These are phyloP conservation scores for Trametes cingulata DNA, from an alignment of 768 basidiomycete genomes.

Conservation along the genomic window DNA sequence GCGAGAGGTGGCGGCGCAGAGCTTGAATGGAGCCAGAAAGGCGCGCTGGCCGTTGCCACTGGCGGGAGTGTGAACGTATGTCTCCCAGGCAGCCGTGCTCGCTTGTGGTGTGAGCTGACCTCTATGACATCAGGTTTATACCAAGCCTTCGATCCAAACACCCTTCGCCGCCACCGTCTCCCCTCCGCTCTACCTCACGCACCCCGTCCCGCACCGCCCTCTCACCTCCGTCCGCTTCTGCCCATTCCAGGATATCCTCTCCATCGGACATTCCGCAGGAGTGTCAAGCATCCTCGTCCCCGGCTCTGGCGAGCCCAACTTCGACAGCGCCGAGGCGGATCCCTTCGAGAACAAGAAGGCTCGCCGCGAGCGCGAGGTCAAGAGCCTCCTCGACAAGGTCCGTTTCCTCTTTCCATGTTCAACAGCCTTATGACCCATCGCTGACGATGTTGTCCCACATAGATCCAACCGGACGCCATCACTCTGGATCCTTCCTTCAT, in stretches of 20 bases:
- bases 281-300: conserved; percentile 88
- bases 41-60: conserved; percentile 76
- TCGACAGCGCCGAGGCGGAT: conserved; percentile 91
- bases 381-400: conserved; percentile 83
- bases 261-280: conserved; percentile 75
- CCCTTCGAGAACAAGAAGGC: conserved; percentile 86
- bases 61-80: conserved; percentile 84
- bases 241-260: conserved; percentile 86
- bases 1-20: conserved; percentile 68
- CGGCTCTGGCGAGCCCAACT: conserved; percentile 92
- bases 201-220: conserved; percentile 79
- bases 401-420: conserved; percentile 13
- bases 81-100: neutral
- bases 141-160: conserved; percentile 62
- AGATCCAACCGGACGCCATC: conserved; percentile 94
- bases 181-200: conserved; percentile 88
- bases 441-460: too few relatives aligned
- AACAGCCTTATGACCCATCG: too few relatives aligned
- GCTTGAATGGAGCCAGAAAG: conserved; percentile 84
- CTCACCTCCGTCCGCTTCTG: conserved; percentile 78
- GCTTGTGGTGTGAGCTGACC: neutral
- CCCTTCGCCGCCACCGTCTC: conserved; percentile 47
- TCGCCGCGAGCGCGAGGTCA: conserved; percentile 88
- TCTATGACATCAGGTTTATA: conserved; percentile 61
- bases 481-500: conserved; percentile 77